Evolutionary conservation across 192 early-diverging fungal species (phyloP).

Genomic region (Phlyctochytrium planicorne): DNA sequence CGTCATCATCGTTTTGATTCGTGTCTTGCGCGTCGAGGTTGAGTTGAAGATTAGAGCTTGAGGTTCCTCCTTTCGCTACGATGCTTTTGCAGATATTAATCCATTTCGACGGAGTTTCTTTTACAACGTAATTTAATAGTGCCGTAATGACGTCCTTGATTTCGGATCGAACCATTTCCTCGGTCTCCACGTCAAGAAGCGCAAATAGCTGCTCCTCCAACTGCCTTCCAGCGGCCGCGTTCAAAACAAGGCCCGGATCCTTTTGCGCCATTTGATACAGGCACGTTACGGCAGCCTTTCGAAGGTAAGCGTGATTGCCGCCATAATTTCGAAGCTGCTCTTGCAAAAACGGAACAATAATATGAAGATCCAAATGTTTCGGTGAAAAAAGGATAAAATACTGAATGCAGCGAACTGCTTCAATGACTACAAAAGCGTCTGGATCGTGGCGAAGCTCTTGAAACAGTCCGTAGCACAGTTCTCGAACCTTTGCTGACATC

Average conservation of each 20-base stretch:
- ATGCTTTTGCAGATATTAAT: slow-evolving; percentile 79
- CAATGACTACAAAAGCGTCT: slow-evolving; percentile 72
- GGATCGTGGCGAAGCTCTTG: slow-evolving; percentile 76
- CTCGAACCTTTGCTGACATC: slow-evolving; percentile 66
- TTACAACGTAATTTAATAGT: slow-evolving; percentile 41
- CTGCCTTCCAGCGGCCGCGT: slow-evolving; percentile 51
- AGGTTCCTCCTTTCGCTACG: slow-evolving; percentile 62
- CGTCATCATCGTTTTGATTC: slow-evolving; percentile 39
- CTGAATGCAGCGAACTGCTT: slow-evolving; percentile 83
- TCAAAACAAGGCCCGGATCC: slow-evolving; percentile 70
- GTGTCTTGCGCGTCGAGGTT: slow-evolving; percentile 11
- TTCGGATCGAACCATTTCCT: slow-evolving; percentile 59
- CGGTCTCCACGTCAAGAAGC: slow-evolving; percentile 71
- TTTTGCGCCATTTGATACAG: slow-evolving; percentile 82
- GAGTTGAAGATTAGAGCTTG: slow-evolving; percentile 17
- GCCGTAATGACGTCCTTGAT: slow-evolving; percentile 49
- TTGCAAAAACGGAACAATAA: slow-evolving; percentile 75
- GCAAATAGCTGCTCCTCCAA: slow-evolving; percentile 81
- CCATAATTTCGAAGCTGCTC: slow-evolving; percentile 53
- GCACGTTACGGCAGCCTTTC: slow-evolving; percentile 79
- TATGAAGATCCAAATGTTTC: slow-evolving; percentile 63
- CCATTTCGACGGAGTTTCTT: slow-evolving; percentile 75
- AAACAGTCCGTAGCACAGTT: slow-evolving; percentile 76
- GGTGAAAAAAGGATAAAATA: slow-evolving; percentile 90
- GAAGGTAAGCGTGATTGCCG: slow-evolving; percentile 43